Conservation (phyloP, 345 rosid genomes). For the Sonneratia alba region DNA sequence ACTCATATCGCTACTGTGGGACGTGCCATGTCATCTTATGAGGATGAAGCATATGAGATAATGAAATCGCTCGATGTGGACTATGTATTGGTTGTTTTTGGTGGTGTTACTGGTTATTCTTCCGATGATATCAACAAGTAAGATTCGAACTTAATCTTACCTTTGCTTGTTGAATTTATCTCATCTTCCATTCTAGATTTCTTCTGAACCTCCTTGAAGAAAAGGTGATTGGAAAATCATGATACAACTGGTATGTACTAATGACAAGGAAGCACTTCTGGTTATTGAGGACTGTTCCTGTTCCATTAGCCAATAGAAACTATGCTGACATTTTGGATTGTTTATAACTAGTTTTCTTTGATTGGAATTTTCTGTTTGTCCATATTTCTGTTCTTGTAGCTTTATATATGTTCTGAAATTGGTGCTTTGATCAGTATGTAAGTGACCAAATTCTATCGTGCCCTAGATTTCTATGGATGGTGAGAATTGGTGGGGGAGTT, state of each 20-base stretch:
- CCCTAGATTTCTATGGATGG: slow-evolving; percentile 97
- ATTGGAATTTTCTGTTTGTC: no score
- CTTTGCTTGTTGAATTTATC: neutral
- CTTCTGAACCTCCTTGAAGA: neutral
- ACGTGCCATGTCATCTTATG: slow-evolving; percentile 98
- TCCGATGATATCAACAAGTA: slow-evolving; percentile 99
- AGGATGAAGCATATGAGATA: slow-evolving; percentile 90
- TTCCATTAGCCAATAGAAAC: no score
- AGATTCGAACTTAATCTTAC: slow-evolving; percentile 1
- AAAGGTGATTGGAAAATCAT: no score
- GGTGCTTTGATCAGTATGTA: neutral
- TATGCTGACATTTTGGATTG: no score
- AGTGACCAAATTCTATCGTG: slow-evolving; percentile 3
- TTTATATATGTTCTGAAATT: neutral
- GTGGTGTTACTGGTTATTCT: slow-evolving; percentile 97
- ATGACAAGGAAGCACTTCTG: no score
- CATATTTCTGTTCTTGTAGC: no score
- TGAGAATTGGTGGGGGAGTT: slow-evolving; percentile 59
- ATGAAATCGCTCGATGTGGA: slow-evolving; percentile 95
- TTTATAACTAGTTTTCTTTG: no score
- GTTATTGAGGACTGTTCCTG: no score
- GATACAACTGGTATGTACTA: no score
- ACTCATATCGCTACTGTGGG: slow-evolving; percentile 99
- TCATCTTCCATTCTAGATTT: neutral
- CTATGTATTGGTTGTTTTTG: slow-evolving; percentile 93